Evolutionary conservation across 305 asterid species (phyloP), one percentile per base, ranked within the genome.

Genomic region (Striga hermonthica): DNA sequence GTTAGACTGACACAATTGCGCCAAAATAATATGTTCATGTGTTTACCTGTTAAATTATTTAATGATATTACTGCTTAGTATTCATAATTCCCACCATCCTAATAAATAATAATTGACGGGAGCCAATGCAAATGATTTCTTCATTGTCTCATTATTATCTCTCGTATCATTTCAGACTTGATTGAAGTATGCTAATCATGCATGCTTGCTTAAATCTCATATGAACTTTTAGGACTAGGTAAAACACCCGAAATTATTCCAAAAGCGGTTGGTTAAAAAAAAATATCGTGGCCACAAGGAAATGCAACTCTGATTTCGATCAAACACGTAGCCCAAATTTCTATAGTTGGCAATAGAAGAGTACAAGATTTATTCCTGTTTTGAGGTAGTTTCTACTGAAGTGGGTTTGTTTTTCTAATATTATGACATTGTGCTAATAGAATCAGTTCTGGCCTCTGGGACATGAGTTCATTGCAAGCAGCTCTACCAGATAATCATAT

Each of bases 381-480:
- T 10, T 2, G 12, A 11, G 31, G 2, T 22, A 22, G 31, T 22
- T 22, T 22, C 31, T 22, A 22, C 2, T 22, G 31, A 22, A 22
- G 31, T 48, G 15, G 28, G 12, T 59, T 39, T 14, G 41, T 22
- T 22, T 22, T 66, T 77, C 78, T 77, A 40, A 78, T 58, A 68
- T 49, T 57, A 43, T 9, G 40, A 13, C 56, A 37, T 60, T 74
- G 22, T 58, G 53, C 64, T 48, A 62, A 57, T 69, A 74, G 82
- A 50, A 79, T 62, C 85, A 82, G 72, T 84, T 82, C 75, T n/a
- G n/a, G n/a, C n/a, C n/a, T n/a, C n/a, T 83, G 89, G 86, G 89
- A 87, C 74, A 78, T 82, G 84, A 75, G 84, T 79, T 79, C 91
- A 41, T 72, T 89, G 80, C 94, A 81, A 69, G 85, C 83, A 54